Evolutionary conservation across 2,329 filamentous ascomycete species (phyloP).

Genomic region (Exophiala viscosa): DNA sequence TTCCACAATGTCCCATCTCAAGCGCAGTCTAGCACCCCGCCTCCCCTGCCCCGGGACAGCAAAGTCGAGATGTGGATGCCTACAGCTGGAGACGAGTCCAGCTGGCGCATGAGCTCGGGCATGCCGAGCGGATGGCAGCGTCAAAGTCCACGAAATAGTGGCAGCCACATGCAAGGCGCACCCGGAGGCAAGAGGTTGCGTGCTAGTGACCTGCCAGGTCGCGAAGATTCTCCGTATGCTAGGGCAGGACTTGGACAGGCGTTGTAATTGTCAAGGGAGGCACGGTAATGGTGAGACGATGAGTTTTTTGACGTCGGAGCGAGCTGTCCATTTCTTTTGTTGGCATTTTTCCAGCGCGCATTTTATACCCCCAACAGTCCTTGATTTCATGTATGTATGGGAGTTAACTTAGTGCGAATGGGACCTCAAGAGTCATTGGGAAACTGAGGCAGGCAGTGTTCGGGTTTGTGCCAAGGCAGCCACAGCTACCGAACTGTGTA

Average conservation of each 20-base stretch:
- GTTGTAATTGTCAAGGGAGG: not conserved
- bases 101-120: slow-evolving; percentile 17
- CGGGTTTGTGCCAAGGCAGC: too few relatives aligned
- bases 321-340: too few relatives aligned
- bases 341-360: too few relatives aligned
- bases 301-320: too few relatives aligned
- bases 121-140: slow-evolving; percentile 25
- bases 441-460: too few relatives aligned
- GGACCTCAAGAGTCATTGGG: too few relatives aligned
- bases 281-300: too few relatives aligned
- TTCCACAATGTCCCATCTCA: slow-evolving; percentile 1
- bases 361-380: too few relatives aligned
- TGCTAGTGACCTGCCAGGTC: slow-evolving; percentile 6
- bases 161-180: slow-evolving; percentile 1
- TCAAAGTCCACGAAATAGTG: slow-evolving; percentile 9
- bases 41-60: not conserved
- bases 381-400: too few relatives aligned
- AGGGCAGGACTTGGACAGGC: slow-evolving; percentile 2
- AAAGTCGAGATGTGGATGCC: not conserved
- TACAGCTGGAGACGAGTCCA: slow-evolving; percentile 10
- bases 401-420: too few relatives aligned
- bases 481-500: too few relatives aligned
- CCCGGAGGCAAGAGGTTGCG: slow-evolving; percentile 4
- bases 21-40: not conserved
- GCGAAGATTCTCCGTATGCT: not conserved